Percentiles rank a stretch among this genome's conserved stretches.
Conservation (phyloP, 2,329 filamentous ascomycete genomes). For the Diaporthe eres region DNA sequence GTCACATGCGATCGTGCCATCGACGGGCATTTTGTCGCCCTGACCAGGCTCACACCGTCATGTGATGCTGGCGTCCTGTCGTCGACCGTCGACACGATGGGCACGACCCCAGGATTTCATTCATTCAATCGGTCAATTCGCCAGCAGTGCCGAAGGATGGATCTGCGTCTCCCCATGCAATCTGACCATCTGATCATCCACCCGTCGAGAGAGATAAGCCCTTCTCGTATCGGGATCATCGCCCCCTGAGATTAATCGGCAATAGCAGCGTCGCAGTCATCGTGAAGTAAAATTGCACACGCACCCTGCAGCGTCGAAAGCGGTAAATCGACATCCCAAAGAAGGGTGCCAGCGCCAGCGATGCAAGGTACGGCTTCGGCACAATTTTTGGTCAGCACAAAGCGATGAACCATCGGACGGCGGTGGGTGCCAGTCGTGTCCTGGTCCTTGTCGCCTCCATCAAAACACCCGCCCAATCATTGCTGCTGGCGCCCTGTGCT, state of each 20-base stretch:
- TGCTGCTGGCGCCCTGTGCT: neutral
- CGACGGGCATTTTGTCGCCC: neutral
- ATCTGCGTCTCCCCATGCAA: constrained; percentile 5
- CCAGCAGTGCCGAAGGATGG: constrained; percentile 20
- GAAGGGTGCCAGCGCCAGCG: neutral
- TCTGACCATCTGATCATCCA: constrained; percentile 9
- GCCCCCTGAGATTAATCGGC: constrained; percentile 20
- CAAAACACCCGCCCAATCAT: constrained; percentile 22
- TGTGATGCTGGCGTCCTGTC: constrained; percentile 21
- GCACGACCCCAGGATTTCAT: neutral
- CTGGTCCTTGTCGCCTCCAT: constrained; percentile 22
- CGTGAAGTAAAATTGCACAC: constrained; percentile 27
- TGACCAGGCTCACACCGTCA: neutral
- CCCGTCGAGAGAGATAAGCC: constrained; percentile 3
- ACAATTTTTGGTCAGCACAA: neutral
- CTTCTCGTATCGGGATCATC: constrained; percentile 26
- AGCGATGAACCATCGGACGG: constrained; percentile 11
- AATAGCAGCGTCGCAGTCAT: constrained; percentile 28
- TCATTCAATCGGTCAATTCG: neutral
- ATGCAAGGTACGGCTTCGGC: constrained; percentile 22
- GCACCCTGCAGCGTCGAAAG: constrained; percentile 23
- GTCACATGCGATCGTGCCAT: constrained; percentile 14
- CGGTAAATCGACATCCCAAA: constrained; percentile 16
- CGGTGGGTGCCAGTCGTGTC: neutral
- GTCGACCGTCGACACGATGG: constrained; percentile 3